Evolutionary conservation across 305 asterid genomes (phyloP), one percentile per base, ranked within the genome.

Genomic region (Solanum hybrid): DNA sequence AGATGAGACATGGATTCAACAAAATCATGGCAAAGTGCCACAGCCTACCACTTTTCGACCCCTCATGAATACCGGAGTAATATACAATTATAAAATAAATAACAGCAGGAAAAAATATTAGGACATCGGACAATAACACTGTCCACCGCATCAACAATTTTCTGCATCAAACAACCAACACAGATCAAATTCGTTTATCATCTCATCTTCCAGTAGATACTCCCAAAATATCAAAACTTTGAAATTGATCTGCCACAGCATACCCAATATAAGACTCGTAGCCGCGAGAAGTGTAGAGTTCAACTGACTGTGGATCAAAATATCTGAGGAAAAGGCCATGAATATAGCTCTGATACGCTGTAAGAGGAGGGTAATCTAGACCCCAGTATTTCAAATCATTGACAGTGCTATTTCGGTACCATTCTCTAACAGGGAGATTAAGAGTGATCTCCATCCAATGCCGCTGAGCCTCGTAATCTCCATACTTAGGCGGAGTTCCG

Each of bases 121-220:
- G 92, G 91, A 93, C 92, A 95, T 97, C 99, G 90, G 99, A 97
- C 88, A 94, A 94, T 93, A 96, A 90, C 91, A 96, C 99, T 36
- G 98, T 96, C 98, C 99, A 96, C 93, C 99, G 94, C 99, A 97
- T 97, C 96, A 97, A 95, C 95, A 97, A 94, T 95, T 96, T 97
- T 96, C 99, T 97, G 95, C 98, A 95, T 83, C 15, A 90, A 91
- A 93, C 41, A 88, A 91, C 89, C 82, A 86, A 31, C 57, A 90
- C 37, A 76, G 13, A 83, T 82, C 5, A 39, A 34, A 68, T 73
- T 72, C 65, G 38, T 89, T 73, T n/a, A 86, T 39, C 22, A 82
- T 82, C 72, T 57, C 70, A 80, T 88, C 84, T 86, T 9, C 89
- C 78, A 41, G n/a, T 24, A 38, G n/a, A 37, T 80, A 82, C 72